Conservation (phyloP, 345 rosid species). For the Nasturtium officinale region DNA sequence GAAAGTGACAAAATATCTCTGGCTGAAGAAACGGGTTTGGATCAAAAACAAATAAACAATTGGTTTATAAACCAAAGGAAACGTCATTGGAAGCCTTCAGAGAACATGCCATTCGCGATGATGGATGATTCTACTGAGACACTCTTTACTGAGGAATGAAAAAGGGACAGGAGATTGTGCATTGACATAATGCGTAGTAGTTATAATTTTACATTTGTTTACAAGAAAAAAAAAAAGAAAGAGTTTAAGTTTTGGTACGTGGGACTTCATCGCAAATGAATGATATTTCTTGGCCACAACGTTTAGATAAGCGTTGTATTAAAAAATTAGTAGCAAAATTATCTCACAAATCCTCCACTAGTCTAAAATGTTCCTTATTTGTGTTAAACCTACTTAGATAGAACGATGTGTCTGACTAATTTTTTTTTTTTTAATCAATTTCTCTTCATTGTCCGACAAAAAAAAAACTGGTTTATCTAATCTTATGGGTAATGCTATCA, state of each 20-base stretch:
- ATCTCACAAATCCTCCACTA: constrained; percentile 1
- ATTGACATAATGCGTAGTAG: constrained; percentile 1
- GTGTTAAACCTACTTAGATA: constrained; percentile 3
- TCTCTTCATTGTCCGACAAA: not conserved
- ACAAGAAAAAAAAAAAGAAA: not conserved
- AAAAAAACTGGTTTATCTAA: not conserved
- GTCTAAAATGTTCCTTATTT: not conserved
- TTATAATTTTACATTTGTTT: constrained; percentile 19
- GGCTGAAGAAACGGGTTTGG: constrained; percentile 76
- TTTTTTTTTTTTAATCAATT: not conserved
- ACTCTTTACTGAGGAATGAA: constrained; percentile 59
- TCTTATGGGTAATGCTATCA: not conserved
- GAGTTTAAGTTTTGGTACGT: not conserved
- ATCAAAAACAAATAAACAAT: constrained; percentile 83
- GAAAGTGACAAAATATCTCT: constrained; percentile 70
- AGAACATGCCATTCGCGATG: constrained; percentile 66
- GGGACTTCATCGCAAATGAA: not conserved
- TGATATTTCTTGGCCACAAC: constrained; percentile 1
- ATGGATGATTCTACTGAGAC: constrained; percentile 63
- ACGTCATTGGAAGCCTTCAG: constrained; percentile 87
- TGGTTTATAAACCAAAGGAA: constrained; percentile 91
- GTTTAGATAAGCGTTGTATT: not conserved
- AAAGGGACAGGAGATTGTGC: not conserved
- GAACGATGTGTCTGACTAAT: constrained; percentile 1
- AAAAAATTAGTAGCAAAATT: not conserved